A percentile compares a stretch with the other conserved stretches of the same genome.
Conservation (phyloP, 1,284 basidiomycete species). For the Microstroma glucosiphilum region DNA sequence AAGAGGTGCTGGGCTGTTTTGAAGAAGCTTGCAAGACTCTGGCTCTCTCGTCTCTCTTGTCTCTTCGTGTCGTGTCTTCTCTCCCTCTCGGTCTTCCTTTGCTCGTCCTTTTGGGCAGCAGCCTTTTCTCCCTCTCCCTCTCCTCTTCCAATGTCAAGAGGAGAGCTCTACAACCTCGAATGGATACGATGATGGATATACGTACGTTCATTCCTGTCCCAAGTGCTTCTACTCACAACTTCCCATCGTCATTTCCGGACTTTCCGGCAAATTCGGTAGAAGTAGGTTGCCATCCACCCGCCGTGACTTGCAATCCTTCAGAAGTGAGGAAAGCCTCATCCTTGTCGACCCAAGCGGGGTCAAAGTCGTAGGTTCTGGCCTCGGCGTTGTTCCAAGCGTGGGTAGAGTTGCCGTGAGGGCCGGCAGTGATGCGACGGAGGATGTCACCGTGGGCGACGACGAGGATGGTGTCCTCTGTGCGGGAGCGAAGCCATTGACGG, state of each 20-base stretch:
- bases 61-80: too few relatives aligned
- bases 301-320: constrained; percentile 31
- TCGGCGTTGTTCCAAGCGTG: constrained; percentile 47
- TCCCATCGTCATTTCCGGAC: background rate
- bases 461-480: constrained; percentile 45
- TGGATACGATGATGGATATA: background rate
- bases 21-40: too few relatives aligned
- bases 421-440: constrained; percentile 38
- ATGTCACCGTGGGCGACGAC: constrained; percentile 50
- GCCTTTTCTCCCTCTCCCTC: too few relatives aligned
- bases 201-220: background rate
- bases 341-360: constrained; percentile 25
- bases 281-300: constrained; percentile 35
- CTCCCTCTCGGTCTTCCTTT: too few relatives aligned
- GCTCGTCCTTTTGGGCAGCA: too few relatives aligned
- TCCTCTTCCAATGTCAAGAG: too few relatives aligned
- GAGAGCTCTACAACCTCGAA: too few relatives aligned
- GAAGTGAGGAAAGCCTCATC: constrained; percentile 32
- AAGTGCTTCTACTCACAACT: background rate
- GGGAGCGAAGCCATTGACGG: constrained; percentile 41
- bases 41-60: too few relatives aligned
- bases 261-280: constrained; percentile 24
- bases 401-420: constrained; percentile 14
- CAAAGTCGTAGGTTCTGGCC: constrained; percentile 42
- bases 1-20: too few relatives aligned